Evolutionary conservation across 192 early-diverging fungal genomes (phyloP).

Genomic region (Coemansia sp.): DNA sequence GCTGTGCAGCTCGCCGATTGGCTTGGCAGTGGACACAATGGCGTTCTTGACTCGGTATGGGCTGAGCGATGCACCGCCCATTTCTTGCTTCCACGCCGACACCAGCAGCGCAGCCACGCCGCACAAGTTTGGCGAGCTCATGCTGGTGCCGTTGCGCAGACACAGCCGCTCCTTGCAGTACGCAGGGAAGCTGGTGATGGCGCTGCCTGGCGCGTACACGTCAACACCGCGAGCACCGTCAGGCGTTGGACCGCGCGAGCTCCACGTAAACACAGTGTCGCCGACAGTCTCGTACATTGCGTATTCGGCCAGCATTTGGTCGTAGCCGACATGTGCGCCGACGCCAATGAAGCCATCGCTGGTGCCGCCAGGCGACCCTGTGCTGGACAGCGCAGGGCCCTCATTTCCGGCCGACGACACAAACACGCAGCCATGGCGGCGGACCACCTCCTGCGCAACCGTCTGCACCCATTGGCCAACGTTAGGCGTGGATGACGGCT

Average conservation of each 20-base stretch:
- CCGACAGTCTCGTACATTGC: constrained; percentile 74
- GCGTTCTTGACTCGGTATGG: constrained; percentile 85
- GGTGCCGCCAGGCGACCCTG: constrained; percentile 81
- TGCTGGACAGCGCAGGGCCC: constrained; percentile 84
- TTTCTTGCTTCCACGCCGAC: constrained; percentile 75
- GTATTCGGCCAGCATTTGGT: constrained; percentile 87
- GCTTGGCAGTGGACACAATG: constrained; percentile 70
- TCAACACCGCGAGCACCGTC: constrained; percentile 85
- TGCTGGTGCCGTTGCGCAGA: constrained; percentile 92
- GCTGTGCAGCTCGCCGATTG: constrained; percentile 69
- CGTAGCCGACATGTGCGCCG: constrained; percentile 83
- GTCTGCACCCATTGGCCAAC: constrained; percentile 80
- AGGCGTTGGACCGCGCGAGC: constrained; percentile 78
- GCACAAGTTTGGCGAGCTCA: constrained; percentile 89
- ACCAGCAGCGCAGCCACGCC: constrained; percentile 84
- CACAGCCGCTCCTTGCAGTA: constrained; percentile 70
- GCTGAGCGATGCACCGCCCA: constrained; percentile 59
- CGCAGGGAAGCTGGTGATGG: constrained; percentile 85
- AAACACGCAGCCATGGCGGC: constrained; percentile 79
- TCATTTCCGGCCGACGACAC: constrained; percentile 89
- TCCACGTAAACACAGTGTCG: constrained; percentile 86
- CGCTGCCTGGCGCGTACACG: constrained; percentile 86
- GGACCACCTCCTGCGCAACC: constrained; percentile 80
- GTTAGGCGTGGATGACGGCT: constrained; percentile 69
- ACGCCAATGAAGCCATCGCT: constrained; percentile 78